Base-by-base conservation (phyloP, 2,329 filamentous ascomycete genomes). In the Dactylellina drechsleri region DNA sequence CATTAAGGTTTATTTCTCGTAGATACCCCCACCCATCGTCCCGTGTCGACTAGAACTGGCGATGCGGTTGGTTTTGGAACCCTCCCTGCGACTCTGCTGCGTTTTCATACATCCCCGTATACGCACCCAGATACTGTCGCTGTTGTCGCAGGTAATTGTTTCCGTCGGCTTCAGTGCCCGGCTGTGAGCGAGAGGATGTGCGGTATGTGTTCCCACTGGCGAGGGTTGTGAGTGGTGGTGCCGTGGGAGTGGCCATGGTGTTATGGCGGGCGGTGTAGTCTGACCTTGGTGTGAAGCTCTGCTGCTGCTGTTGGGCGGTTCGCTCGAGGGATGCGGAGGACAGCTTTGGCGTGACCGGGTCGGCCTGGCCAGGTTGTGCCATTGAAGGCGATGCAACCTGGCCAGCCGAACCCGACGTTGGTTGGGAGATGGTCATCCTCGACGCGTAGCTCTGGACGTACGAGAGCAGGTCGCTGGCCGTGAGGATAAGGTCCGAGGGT, bases 391-490 rank as follows among this genome's bases (percentile, higher is more conserved):
- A 49, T n/a, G 49, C 65, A n/a, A 56, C 18, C 12, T 60, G 52
- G 16, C 53, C 36, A 4, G 45, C 8, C 10, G 15, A 23, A 15
- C 49, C 3, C 4, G 15, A 31, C 4, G 26, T 18, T 3, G 28
- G 57, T 20, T 56, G 70, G 31, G 72, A 65, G 31, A 76, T 56
- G 1, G 58, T 62, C 65, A 76, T 68, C 6, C 59, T 36, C 10
- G 61, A 58, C 1, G 59, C 58, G 41, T 77, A 77, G n/a, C 50
- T 76, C 52, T 77, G 66, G 41, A 78, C 76, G 28, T 76, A 73
- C 7, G 57, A 57, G 45, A 78, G 66, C n/a, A 78, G 72, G 36
- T 78, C 71, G n/a, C 65, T 62, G 6, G 76, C 76, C 20, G 76
- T 77, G 10, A 78, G 40, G 12, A 71, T 59, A 4, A 49, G 23